Conservation (phyloP, 306 rosid genomes). For the Castanopsis chinensis region DNA sequence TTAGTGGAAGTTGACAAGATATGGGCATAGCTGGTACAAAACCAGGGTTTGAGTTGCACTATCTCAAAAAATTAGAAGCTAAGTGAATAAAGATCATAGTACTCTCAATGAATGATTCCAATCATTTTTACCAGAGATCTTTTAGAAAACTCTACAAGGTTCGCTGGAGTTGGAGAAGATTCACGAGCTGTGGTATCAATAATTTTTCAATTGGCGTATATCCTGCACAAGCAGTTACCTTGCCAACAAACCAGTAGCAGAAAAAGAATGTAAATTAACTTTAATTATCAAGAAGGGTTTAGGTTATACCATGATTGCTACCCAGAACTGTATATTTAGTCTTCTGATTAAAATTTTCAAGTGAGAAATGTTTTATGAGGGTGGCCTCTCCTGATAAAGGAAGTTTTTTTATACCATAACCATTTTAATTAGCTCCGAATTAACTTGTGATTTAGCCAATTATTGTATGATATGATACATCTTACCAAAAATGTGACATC, state of each 20-base stretch:
- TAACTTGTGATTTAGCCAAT: constrained; percentile 19
- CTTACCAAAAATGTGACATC: background rate
- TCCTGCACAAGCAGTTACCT: no score
- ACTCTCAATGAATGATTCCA: background rate
- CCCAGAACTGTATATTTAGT: background rate
- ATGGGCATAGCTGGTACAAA: background rate
- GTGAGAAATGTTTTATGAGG: constrained; percentile 30
- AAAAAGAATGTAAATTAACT: no score
- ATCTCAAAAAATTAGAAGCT: background rate
- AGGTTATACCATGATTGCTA: no score
- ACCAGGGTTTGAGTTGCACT: no score
- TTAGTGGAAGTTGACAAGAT: background rate
- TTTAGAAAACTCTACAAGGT: background rate
- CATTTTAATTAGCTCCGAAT: constrained; percentile 17
- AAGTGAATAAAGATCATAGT: background rate
- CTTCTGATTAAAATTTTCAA: constrained; percentile 11
- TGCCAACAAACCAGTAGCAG: no score
- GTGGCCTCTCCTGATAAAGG: background rate
- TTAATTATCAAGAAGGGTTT: no score
- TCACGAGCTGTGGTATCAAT: background rate
- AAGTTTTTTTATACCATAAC: background rate
- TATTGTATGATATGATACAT: constrained; percentile 4
- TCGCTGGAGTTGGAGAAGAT: background rate
- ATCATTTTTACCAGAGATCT: background rate
- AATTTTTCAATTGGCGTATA: no score